Percentiles rank a stretch among this genome's conserved stretches.
phyloP scores from a whole-genome alignment of 2,329 filamentous ascomycete species.

The Aspergillus arachidicola region DNA sequence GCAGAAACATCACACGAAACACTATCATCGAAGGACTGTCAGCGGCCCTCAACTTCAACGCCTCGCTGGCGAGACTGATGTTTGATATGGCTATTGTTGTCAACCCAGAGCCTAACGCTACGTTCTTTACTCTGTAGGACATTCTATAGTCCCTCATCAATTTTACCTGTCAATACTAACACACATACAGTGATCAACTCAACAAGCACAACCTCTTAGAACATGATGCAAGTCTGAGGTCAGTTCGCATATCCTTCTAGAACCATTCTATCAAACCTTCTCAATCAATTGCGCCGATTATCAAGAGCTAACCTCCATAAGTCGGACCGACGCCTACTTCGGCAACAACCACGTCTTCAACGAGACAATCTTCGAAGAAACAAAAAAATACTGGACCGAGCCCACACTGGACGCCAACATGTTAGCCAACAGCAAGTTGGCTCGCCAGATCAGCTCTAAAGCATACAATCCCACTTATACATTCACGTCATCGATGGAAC shows the following conservation, averaged over 20 bases:
- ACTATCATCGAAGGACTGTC: conserved; percentile 10
- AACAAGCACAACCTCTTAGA: conserved; percentile 26
- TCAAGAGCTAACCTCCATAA: conserved; percentile 18
- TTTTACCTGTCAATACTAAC: neutral
- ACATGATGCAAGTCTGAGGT: conserved; percentile 30
- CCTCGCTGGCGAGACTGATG: conserved; percentile 22
- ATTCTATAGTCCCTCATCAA: neutral
- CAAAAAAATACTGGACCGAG: conserved; percentile 51
- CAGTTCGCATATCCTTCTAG: neutral
- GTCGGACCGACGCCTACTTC: conserved; percentile 53
- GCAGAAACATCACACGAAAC: conserved; percentile 41
- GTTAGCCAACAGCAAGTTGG: conserved; percentile 51
- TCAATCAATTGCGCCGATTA: neutral
- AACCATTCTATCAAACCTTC: no score
- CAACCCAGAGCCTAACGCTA: conserved; percentile 23
- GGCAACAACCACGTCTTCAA: conserved; percentile 59
- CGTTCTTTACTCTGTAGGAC: conserved; percentile 22
- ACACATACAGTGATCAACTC: conserved; percentile 20
- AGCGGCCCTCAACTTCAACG: conserved; percentile 17
- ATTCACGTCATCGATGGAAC: conserved; percentile 46
- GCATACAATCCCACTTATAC: conserved; percentile 54
- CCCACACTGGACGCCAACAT: conserved; percentile 44
- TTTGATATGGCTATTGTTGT: conserved; percentile 24
- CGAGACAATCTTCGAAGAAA: conserved; percentile 48
- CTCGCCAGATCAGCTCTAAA: conserved; percentile 48